Percentiles rank a stretch among this genome's conserved stretches.
These are phyloP conservation scores for Malassezia furfur DNA, from an alignment of 1,284 basidiomycete genomes.

Conservation along the genomic window DNA sequence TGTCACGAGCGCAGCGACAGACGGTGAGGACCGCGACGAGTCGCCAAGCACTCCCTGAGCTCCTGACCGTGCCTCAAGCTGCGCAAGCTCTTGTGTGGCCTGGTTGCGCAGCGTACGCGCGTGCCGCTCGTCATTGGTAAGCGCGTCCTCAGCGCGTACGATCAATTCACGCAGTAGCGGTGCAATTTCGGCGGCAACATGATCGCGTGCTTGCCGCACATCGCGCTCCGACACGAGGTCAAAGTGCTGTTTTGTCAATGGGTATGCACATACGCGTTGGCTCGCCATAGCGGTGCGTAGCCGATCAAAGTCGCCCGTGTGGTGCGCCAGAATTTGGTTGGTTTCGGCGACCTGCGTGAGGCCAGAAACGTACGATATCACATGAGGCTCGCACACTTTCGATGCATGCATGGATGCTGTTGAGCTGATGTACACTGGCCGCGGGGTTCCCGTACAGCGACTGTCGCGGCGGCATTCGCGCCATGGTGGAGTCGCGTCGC, in stretches of 20 bases:
- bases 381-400: background rate
- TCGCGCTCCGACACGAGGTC: conserved; percentile 15
- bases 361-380: background rate
- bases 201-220: conserved; percentile 11
- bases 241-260: conserved; percentile 7
- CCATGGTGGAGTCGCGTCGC: background rate
- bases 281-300: conserved; percentile 5
- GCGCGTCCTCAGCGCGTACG: conserved; percentile 14
- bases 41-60: background rate
- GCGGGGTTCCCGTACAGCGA: conserved; percentile 14
- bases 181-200: conserved; percentile 17
- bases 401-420: conserved; percentile 8
- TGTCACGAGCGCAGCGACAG: background rate
- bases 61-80: conserved; percentile 1
- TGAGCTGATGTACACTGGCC: conserved; percentile 7
- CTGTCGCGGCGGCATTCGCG: conserved; percentile 7
- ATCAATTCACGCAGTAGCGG: conserved; percentile 16
- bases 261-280: conserved; percentile 6
- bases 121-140: conserved; percentile 9
- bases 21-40: background rate
- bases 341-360: conserved; percentile 9
- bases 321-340: conserved; percentile 1
- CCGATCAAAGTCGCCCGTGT: conserved; percentile 9
- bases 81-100: conserved; percentile 12
- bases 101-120: conserved; percentile 12